Evolutionary conservation across 306 rosid genomes (phyloP).

Genomic region (Gillenia trifoliata): DNA sequence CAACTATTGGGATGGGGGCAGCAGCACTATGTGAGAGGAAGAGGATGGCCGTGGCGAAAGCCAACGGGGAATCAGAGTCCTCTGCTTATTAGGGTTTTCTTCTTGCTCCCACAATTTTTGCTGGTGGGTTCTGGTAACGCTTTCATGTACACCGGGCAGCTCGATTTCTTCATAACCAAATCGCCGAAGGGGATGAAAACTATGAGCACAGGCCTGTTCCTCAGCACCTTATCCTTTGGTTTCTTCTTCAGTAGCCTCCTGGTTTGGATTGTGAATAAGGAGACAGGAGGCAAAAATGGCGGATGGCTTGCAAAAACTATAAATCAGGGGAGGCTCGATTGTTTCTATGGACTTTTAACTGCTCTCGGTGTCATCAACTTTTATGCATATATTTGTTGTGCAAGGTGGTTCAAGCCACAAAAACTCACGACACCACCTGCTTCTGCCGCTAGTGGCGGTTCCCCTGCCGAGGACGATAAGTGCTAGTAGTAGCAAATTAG

Average conservation of each 20-base stretch:
- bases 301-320: conserved; percentile 84
- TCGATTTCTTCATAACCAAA: conserved; percentile 80
- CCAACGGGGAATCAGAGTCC: conserved; percentile 15
- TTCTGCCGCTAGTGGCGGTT: no score
- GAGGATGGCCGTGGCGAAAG: conserved; percentile 52
- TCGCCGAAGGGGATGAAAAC: conserved; percentile 92
- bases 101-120: conserved; percentile 77
- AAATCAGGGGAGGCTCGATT: conserved; percentile 72
- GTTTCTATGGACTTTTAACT: conserved; percentile 70
- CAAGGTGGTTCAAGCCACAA: conserved; percentile 52
- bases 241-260: conserved; percentile 78
- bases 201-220: conserved; percentile 86
- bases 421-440: conserved; percentile 30
- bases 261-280: conserved; percentile 55
- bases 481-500: no score
- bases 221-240: conserved; percentile 75
- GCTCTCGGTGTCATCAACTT: conserved; percentile 51
- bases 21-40: conserved; percentile 53
- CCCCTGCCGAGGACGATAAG: no score
- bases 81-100: conserved; percentile 64
- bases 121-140: conserved; percentile 84
- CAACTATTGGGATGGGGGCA: conserved; percentile 54
- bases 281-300: conserved; percentile 34
- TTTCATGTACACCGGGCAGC: conserved; percentile 88
- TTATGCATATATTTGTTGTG: conserved; percentile 48